phyloP scores from a whole-genome alignment of 148 eudicot species.

The Simmondsia chinensis region DNA sequence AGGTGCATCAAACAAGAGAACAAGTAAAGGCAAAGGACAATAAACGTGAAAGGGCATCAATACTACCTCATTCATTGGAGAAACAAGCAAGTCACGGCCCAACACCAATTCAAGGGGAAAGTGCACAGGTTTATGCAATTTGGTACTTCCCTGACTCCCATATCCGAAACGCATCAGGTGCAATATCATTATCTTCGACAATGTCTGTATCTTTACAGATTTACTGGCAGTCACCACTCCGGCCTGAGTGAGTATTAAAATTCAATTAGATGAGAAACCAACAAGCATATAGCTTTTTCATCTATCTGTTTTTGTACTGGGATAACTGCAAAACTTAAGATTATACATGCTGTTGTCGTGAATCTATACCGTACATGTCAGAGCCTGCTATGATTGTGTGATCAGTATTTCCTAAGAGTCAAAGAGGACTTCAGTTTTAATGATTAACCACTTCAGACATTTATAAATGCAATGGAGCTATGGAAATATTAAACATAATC shows the following conservation, averaged over 20 bases:
- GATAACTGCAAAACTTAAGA: background rate
- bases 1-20: too few relatives aligned
- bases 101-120: slow-evolving; percentile 77
- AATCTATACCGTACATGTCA: background rate
- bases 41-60: background rate
- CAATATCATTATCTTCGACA: slow-evolving; percentile 79
- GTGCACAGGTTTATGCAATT: slow-evolving; percentile 67
- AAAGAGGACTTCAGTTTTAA: too few relatives aligned
- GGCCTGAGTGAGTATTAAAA: slow-evolving; percentile 33
- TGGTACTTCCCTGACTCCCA: slow-evolving; percentile 83
- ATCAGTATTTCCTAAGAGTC: too few relatives aligned
- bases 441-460: too few relatives aligned
- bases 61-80: slow-evolving; percentile 58
- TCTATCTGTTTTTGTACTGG: too few relatives aligned
- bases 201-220: slow-evolving; percentile 62
- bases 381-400: too few relatives aligned
- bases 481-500: too few relatives aligned
- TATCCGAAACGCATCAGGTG: slow-evolving; percentile 95
- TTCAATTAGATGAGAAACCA: background rate
- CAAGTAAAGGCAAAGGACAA: background rate
- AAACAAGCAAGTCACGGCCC: slow-evolving; percentile 66
- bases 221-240: slow-evolving; percentile 85
- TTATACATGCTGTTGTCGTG: background rate
- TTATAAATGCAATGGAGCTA: too few relatives aligned
- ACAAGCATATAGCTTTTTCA: background rate